Percentiles rank a stretch among this genome's conserved stretches.
These are phyloP conservation scores for Podospora fimiseda DNA, from an alignment of 495 filamentous ascomycete genomes.

Conservation along the genomic window DNA sequence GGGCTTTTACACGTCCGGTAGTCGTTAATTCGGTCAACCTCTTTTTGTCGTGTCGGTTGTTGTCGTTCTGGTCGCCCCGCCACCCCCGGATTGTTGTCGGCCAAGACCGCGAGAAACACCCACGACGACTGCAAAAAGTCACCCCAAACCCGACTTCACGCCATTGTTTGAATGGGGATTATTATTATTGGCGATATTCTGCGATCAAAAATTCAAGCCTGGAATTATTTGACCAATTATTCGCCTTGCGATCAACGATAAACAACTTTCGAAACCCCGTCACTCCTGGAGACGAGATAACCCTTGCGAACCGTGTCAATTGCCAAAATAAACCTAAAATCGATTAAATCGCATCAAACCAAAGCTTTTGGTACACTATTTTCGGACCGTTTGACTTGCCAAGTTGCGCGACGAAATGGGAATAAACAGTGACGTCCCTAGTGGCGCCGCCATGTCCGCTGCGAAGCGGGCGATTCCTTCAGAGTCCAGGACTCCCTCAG, in stretches of 20 bases:
- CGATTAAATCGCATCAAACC: neutral
- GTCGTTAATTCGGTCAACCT: neutral
- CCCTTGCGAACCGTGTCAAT: neutral
- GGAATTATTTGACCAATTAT: neutral
- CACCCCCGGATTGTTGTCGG: constrained; percentile 8
- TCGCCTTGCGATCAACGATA: constrained; percentile 2
- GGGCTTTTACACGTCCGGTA: neutral
- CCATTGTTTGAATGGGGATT: constrained; percentile 1
- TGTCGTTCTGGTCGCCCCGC: constrained; percentile 11
- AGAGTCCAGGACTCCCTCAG: constrained; percentile 26
- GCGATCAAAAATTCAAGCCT: neutral
- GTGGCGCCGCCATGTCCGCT: constrained; percentile 21
- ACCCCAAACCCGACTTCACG: neutral
- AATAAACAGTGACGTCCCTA: constrained; percentile 26
- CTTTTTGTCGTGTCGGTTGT: constrained; percentile 7
- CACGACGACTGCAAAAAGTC: neutral
- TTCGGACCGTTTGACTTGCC: neutral
- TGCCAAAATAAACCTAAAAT: neutral
- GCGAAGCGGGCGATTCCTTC: constrained; percentile 30
- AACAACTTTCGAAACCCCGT: neutral
- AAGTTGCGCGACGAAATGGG: constrained; percentile 24
- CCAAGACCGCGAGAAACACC: constrained; percentile 1
- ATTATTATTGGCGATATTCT: neutral
- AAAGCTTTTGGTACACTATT: neutral
- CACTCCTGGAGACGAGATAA: neutral